A percentile compares a stretch with the other conserved stretches of the same genome.
Evolutionary conservation across 1,284 basidiomycete genomes (phyloP).

Genomic region (Xerocomus nothofagi): DNA sequence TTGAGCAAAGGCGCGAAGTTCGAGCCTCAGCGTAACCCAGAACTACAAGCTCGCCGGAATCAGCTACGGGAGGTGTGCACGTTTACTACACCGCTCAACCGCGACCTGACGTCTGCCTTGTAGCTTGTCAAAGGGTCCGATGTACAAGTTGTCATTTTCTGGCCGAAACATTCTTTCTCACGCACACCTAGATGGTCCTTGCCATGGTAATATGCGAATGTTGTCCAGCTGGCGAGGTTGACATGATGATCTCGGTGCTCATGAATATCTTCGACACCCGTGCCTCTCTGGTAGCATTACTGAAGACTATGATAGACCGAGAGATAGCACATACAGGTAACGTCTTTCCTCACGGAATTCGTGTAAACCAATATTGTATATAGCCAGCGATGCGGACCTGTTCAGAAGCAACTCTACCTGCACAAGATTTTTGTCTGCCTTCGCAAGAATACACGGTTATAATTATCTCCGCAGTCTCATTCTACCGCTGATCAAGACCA

Average conservation of each 20-base stretch:
- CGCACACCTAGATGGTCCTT: constrained; percentile 58
- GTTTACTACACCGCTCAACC: not conserved
- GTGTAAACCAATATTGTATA: constrained; percentile 10
- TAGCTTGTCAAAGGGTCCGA: constrained; percentile 75
- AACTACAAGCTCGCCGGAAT: constrained; percentile 52
- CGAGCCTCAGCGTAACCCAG: constrained; percentile 55
- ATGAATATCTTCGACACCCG: constrained; percentile 85
- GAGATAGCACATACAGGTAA: constrained; percentile 79
- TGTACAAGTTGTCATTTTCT: constrained; percentile 38
- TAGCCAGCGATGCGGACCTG: constrained; percentile 76
- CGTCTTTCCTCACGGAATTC: constrained; percentile 9
- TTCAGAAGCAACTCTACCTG: constrained; percentile 88
- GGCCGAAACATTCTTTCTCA: constrained; percentile 8
- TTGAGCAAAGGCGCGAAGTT: constrained; percentile 79
- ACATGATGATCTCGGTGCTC: constrained; percentile 83
- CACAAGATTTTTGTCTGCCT: constrained; percentile 80
- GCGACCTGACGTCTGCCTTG: constrained; percentile 4
- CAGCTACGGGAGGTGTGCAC: constrained; percentile 64
- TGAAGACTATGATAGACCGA: constrained; percentile 83
- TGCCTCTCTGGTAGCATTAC: constrained; percentile 66
- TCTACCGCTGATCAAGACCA: constrained; percentile 71
- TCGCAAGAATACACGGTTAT: constrained; percentile 86
- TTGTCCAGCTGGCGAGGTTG: constrained; percentile 76
- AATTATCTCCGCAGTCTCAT: constrained; percentile 81
- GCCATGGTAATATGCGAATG: constrained; percentile 86